Conservation (phyloP, 192 early-diverging fungal species). For the Backusella mclennaniae region DNA sequence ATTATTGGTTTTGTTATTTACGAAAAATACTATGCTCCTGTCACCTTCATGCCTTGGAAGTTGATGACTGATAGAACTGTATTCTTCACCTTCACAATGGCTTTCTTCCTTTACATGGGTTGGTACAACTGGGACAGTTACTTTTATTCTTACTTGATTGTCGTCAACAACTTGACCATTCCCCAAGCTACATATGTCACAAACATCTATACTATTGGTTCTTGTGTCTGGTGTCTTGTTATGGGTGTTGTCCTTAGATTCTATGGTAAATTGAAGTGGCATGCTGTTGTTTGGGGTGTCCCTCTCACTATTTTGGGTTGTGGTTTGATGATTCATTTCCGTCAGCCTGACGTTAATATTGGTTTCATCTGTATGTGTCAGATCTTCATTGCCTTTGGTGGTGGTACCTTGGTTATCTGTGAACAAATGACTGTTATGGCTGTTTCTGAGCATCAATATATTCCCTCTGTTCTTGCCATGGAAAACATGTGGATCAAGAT, state of each 20-base stretch:
- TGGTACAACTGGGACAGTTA: conserved; percentile 10
- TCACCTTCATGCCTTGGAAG: background rate
- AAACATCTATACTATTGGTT: conserved; percentile 12
- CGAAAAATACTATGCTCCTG: background rate
- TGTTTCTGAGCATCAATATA: background rate
- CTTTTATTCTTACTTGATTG: conserved; percentile 18
- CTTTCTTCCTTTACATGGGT: background rate
- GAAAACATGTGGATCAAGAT: conserved; percentile 6
- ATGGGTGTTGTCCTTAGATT: conserved; percentile 4
- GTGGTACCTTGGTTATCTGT: conserved; percentile 12
- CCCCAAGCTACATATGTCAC: conserved; percentile 9
- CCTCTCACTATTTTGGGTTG: conserved; percentile 8
- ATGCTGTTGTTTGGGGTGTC: conserved; percentile 5
- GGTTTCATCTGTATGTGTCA: conserved; percentile 16
- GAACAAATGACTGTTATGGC: conserved; percentile 14
- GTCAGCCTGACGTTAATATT: conserved; percentile 2
- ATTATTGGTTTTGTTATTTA: conserved; percentile 2
- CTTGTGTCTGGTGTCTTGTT: conserved; percentile 7
- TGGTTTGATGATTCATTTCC: conserved; percentile 17
- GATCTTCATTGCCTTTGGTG: conserved; percentile 14
- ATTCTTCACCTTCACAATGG: conserved; percentile 4
- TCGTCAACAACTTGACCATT: conserved; percentile 10
- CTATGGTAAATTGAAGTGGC: conserved; percentile 13
- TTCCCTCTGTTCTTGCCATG: conserved; percentile 10
- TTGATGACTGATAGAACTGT: conserved; percentile 13